These are phyloP conservation scores for Bryum argenteum DNA, from an alignment of 225 moss, liverwort and hornwort genomes.

Conservation along the genomic window DNA sequence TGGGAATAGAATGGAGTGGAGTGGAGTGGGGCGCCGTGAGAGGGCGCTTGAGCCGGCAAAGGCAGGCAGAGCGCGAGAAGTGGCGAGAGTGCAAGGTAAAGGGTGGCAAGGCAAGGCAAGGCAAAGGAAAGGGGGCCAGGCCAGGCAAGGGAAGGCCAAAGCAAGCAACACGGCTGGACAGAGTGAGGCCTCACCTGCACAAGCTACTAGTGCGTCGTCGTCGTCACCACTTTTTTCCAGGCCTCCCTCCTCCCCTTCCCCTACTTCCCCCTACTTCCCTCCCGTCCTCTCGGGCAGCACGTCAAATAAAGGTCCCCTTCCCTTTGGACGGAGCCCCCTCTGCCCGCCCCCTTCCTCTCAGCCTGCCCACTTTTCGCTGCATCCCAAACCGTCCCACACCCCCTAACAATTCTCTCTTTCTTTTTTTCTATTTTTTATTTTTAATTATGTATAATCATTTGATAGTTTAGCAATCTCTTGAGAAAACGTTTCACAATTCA, in stretches of 20 bases:
- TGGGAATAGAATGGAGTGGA: too few species aligned
- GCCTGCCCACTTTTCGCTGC: neutral
- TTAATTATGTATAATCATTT: too few species aligned
- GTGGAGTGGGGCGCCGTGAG: too few species aligned
- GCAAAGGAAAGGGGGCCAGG: neutral
- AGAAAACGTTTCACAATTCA: too few species aligned
- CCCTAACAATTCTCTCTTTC: neutral
- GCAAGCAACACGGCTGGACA: neutral
- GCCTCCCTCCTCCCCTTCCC: too few species aligned
- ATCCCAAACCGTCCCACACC: conserved; percentile 10
- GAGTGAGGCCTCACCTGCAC: neutral
- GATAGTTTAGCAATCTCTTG: too few species aligned
- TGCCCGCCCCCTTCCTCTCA: neutral
- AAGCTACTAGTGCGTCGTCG: neutral
- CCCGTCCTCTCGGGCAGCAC: neutral
- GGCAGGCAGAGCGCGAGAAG: neutral
- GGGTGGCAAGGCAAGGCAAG: neutral
- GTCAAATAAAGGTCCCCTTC: neutral
- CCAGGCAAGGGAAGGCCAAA: neutral
- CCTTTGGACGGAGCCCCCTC: neutral
- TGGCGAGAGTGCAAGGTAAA: neutral
- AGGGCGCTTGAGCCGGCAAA: too few species aligned
- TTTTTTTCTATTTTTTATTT: too few species aligned
- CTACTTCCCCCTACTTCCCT: neutral
- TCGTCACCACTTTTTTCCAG: neutral